Evolutionary conservation across 176 grass and related monocot genomes (phyloP), one percentile per base, ranked within the genome.

Genomic region (Zoysia pacifica): DNA sequence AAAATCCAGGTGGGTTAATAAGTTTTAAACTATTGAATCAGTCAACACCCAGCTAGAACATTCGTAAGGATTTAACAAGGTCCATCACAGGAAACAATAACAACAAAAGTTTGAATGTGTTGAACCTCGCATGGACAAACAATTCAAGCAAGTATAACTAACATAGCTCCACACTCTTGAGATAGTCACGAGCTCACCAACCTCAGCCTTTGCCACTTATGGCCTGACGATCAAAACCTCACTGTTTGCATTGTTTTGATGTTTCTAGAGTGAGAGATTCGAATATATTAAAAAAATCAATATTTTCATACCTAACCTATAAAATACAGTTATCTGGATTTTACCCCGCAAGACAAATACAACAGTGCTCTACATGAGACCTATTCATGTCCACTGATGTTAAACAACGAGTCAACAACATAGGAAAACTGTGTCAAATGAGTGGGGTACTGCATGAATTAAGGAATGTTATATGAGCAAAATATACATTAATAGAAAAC

Each of bases 161-260:
- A 77, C 48, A 40, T 64, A 40, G 44, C 48, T 54, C 11, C 37
- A 43, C 16, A 77, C 62, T 48, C 53, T 70, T 51, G 36, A 7
- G 11, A 61, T 6, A 9, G 18, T 51, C 41, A 69, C 40, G 15
- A 62, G 39, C 19, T 61, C 49, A 77, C 18, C n/a, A 70, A 18
- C 45, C 38, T 42, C 12, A 11, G 62, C 76, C 69, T 73, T 50
- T 65, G 47, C 48, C 40, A 54, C 39, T 14, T 6, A 68, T 51
- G 63, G 4, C 28, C 52, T 60, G 54, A 45, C 10, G 9, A 81
- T 52, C 48, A 76, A 49, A 79, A 60, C 36, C 58, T 73, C 67
- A 67, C 13, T 67, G 45, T 78, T 79, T 74, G 46, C 16, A 73
- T 62, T 61, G 15, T 79, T 72, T 66, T 9, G 68, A 76, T 67